Conservation (phyloP, 2,329 filamentous ascomycete species). For the Paecilomyces variotii region DNA sequence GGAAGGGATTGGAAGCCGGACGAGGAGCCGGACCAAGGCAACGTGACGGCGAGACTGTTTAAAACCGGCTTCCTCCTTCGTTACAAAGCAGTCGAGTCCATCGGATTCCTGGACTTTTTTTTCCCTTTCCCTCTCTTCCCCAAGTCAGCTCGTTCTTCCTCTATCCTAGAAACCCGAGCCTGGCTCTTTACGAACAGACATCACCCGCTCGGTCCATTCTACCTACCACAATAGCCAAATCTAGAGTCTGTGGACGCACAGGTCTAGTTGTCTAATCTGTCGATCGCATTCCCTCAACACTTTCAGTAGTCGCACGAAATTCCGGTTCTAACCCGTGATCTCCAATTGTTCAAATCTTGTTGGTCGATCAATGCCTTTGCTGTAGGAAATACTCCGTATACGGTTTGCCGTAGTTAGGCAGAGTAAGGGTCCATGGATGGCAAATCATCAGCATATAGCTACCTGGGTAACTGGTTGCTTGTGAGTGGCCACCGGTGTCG, state of each 20-base stretch:
- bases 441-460: not conserved
- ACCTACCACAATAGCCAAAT: too few relatives aligned
- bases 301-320: not conserved
- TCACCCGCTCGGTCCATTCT: too few relatives aligned
- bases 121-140: not conserved
- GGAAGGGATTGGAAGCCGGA: constrained; percentile 30
- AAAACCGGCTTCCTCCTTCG: not conserved
- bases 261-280: too few relatives aligned
- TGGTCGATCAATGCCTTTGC: not conserved
- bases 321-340: not conserved
- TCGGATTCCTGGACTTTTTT: not conserved
- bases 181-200: too few relatives aligned
- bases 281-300: not conserved
- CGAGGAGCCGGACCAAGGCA: constrained; percentile 30
- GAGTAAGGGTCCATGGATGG: not conserved
- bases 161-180: too few relatives aligned
- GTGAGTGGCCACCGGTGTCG: not conserved
- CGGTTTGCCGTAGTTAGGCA: not conserved
- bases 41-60: not conserved
- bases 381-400: not conserved
- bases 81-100: not conserved
- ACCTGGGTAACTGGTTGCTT: not conserved
- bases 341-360: not conserved
- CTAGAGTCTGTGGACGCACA: too few relatives aligned
- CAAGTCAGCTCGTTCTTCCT: too few relatives aligned